A percentile compares a stretch with the other conserved stretches of the same genome.
phyloP scores from a whole-genome alignment of 208 protist species.

The Baffinella frigidus region DNA sequence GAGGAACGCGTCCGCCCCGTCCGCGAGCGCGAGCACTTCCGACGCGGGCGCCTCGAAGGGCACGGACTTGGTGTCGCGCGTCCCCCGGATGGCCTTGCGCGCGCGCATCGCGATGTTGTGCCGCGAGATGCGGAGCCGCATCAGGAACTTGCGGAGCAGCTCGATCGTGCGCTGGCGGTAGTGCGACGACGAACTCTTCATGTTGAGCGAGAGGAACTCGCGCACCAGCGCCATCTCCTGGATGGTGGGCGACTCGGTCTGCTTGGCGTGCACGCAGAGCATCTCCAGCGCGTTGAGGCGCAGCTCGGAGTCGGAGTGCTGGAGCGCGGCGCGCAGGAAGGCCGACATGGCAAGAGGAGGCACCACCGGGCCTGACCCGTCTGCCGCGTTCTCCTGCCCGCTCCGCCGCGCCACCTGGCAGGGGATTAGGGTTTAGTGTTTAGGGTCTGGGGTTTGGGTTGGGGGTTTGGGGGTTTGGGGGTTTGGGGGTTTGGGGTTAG shows the following conservation, averaged over 20 bases:
- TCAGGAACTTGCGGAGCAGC: not conserved
- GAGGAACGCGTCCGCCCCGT: not conserved
- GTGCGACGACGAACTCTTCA: not conserved
- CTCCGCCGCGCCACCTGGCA: no score
- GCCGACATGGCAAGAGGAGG: no score
- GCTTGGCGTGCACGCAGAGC: not conserved
- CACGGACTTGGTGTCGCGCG: not conserved
- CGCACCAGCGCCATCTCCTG: not conserved
- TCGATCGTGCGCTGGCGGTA: not conserved
- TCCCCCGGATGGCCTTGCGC: not conserved
- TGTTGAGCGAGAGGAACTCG: not conserved
- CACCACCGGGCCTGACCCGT: no score
- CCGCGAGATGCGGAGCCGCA: not conserved
- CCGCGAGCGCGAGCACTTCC: no score
- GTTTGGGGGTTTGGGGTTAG: no score
- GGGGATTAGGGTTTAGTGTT: no score
- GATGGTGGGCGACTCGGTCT: not conserved
- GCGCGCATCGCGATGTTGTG: not conserved
- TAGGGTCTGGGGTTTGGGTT: no score
- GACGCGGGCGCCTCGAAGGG: no score
- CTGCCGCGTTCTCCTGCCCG: no score
- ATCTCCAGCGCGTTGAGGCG: constrained; percentile 17
- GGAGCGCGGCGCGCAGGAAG: no score
- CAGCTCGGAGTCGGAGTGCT: no score
- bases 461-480: no score